phyloP scores from a whole-genome alignment of 2,329 filamentous ascomycete genomes.

The Berkeleyomyces basicola region DNA sequence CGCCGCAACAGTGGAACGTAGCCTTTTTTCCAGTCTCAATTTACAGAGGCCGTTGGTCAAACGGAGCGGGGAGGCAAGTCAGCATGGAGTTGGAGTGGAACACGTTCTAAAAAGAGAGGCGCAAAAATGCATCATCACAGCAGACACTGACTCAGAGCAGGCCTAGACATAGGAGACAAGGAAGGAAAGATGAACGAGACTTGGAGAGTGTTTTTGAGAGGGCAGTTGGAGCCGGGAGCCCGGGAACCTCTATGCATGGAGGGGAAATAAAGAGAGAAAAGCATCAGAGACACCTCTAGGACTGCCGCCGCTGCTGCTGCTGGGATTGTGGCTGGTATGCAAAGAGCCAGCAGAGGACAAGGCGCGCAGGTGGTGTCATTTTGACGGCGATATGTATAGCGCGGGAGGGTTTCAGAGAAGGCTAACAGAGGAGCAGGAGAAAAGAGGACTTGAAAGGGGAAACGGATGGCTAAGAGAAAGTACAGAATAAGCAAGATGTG shows the following conservation, averaged over 20 bases:
- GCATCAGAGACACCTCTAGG: neutral
- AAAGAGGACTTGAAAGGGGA: neutral
- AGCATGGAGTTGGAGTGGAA: too few species aligned
- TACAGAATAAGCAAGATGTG: constrained; percentile 7
- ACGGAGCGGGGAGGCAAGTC: too few species aligned
- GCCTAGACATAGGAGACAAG: neutral
- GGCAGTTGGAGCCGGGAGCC: neutral
- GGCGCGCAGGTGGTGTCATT: neutral
- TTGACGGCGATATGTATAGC: neutral
- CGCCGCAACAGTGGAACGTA: neutral
- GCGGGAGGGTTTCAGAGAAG: neutral
- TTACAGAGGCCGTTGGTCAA: too few species aligned
- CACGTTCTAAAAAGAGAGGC: too few species aligned
- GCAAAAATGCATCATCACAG: too few species aligned
- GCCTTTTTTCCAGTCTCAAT: too few species aligned
- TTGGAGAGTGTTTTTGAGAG: neutral
- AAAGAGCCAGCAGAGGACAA: neutral
- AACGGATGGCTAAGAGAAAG: neutral
- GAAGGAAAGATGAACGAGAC: neutral
- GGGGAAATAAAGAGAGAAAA: neutral
- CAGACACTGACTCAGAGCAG: too few species aligned
- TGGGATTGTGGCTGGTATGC: neutral
- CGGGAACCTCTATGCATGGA: neutral
- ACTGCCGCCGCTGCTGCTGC: neutral
- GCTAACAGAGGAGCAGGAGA: neutral